These are phyloP conservation scores for Secale cereale DNA, from an alignment of 176 grass and related monocot species.

Conservation along the genomic window DNA sequence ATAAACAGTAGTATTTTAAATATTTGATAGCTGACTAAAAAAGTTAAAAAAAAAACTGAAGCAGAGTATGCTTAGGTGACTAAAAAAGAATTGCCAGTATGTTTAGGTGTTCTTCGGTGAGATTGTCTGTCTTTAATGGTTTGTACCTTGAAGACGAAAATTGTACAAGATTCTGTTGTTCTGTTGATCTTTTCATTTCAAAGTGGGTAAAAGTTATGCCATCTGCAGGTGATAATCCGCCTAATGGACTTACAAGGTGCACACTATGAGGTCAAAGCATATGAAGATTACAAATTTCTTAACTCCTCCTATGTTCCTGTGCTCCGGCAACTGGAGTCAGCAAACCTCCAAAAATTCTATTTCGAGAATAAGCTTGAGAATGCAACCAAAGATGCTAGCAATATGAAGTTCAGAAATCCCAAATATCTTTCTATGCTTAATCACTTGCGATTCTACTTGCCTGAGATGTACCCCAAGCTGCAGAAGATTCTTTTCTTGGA, in stretches of 20 bases:
- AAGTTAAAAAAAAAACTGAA: not conserved
- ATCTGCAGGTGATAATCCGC: constrained; percentile 66
- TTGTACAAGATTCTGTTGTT: not conserved
- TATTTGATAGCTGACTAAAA: not conserved
- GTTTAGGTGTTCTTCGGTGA: no score
- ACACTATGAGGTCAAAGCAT: constrained; percentile 86
- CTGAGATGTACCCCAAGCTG: constrained; percentile 95
- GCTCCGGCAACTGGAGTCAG: constrained; percentile 92
- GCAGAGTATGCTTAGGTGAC: not conserved
- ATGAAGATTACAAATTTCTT: constrained; percentile 93
- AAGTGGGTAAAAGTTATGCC: not conserved
- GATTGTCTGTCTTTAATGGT: not conserved
- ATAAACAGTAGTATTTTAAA: not conserved
- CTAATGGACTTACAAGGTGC: constrained; percentile 80
- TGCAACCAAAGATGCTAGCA: constrained; percentile 97
- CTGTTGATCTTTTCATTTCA: constrained; percentile 13
- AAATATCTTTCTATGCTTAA: constrained; percentile 98
- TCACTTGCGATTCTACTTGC: constrained; percentile 93
- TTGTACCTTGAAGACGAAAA: not conserved
- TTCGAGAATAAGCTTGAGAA: constrained; percentile 99
- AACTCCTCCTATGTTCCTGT: constrained; percentile 98
- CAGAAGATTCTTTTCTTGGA: constrained; percentile 93
- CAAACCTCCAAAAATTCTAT: constrained; percentile 94
- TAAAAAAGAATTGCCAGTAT: no score
- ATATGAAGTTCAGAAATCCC: constrained; percentile 99